phyloP scores from a whole-genome alignment of 129 eudicot species.

The Flaveria sonorensis region DNA sequence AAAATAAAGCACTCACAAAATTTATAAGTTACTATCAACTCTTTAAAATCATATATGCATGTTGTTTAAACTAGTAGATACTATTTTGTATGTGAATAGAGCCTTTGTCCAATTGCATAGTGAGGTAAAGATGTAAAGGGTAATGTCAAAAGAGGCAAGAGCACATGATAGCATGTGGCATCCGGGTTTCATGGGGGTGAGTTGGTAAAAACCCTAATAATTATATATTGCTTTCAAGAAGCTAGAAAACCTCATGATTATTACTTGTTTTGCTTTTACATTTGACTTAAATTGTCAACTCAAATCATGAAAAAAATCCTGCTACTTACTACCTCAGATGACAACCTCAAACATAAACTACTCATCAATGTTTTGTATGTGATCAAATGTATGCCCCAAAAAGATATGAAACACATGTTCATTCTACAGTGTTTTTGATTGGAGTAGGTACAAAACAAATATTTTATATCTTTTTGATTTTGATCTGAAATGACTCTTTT shows the following conservation, averaged over 20 bases:
- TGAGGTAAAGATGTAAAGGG: slow-evolving; percentile 22
- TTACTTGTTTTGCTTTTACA: slow-evolving; percentile 21
- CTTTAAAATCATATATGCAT: too few relatives aligned
- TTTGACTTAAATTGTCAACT: slow-evolving; percentile 44
- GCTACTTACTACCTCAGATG: slow-evolving; percentile 44
- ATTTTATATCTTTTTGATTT: slow-evolving; percentile 28
- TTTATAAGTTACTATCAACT: too few relatives aligned
- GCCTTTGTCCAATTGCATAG: slow-evolving; percentile 4
- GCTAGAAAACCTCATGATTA: slow-evolving; percentile 18
- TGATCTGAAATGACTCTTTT: slow-evolving; percentile 32
- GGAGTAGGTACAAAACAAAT: slow-evolving; percentile 40
- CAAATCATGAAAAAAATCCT: slow-evolving; percentile 30
- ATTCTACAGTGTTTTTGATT: slow-evolving; percentile 39
- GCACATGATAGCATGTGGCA: slow-evolving; percentile 45
- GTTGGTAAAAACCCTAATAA: slow-evolving; percentile 32
- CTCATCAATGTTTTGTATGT: slow-evolving; percentile 23
- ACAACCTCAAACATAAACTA: slow-evolving; percentile 44
- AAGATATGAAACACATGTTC: slow-evolving; percentile 40
- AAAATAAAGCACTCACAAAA: too few relatives aligned
- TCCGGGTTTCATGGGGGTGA: slow-evolving; percentile 46
- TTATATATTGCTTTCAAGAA: slow-evolving; percentile 16
- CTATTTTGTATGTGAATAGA: neutral
- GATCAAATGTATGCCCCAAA: slow-evolving; percentile 37
- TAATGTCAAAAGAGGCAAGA: slow-evolving; percentile 32
- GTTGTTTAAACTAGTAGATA: neutral